Evolutionary conservation across 2,329 filamentous ascomycete genomes (phyloP), one percentile per base, ranked within the genome.

Genomic region (Colletotrichum eleusines): DNA sequence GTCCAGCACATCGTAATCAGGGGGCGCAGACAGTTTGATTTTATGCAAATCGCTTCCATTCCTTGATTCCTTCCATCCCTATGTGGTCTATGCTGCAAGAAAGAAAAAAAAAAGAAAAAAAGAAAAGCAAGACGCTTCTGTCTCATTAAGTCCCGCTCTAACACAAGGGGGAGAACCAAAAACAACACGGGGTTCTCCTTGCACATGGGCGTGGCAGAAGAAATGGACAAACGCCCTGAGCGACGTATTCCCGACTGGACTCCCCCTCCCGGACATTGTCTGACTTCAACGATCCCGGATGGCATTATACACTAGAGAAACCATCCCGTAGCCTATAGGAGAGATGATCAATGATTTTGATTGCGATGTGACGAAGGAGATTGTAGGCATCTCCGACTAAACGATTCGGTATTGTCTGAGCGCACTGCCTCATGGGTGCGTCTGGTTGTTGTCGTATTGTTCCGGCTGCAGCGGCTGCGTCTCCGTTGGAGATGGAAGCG

Each of bases 401-500:
- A 44, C 14, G 12, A n/a, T 7, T 16, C 33, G 16, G 16, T n/a
- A 16, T 18, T 26, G 2, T 28, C 31, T 16, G 18, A 20, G 31
- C 31, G 26, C 28, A 20, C 23, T 3, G 6, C 31, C 16, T 48
- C 44, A 71, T 31, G 68, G 44, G 23, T 23, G 68, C 11, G 63
- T 53, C 8, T 59, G 60, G 44, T 54, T 54, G 58, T 40, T 38
- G 60, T 54, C 20, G 11, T 69, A 42, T 20, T 51, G 42, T 26
- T 69, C 40, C 23, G 58, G 40, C 42, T 68, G 64, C 31, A 71
- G 26, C 26, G 60, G 54, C 26, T 71, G 64, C 23, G 53, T 63
- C 23, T 71, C 68, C 38, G 68, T 68, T 20, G 68, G 68, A 2
- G 68, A 68, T 5, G n/a, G 14, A 23, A 66, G 53, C 38, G 53